Conservation (phyloP, 768 basidiomycete species). For the Lactarius vividus region DNA sequence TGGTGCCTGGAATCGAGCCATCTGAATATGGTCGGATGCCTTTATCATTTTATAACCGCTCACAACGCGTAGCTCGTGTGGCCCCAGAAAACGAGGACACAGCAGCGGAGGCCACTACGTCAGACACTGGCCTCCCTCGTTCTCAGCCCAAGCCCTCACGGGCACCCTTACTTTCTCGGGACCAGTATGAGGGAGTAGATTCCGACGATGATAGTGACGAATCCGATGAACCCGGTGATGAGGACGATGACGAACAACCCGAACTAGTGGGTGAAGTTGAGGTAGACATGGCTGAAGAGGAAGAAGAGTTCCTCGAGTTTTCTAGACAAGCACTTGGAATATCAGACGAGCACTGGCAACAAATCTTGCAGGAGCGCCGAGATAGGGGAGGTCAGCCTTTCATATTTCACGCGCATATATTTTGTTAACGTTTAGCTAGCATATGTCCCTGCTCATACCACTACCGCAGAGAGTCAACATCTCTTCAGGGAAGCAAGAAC, state of each 20-base stretch:
- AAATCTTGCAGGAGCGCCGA: constrained; percentile 78
- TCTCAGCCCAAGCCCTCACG: constrained; percentile 47
- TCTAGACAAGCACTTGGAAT: constrained; percentile 90
- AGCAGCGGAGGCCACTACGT: constrained; percentile 29
- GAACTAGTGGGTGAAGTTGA: constrained; percentile 82
- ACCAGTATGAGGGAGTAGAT: constrained; percentile 89
- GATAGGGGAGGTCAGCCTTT: constrained; percentile 71
- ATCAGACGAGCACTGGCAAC: constrained; percentile 80
- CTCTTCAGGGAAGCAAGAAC: not conserved
- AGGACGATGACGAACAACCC: constrained; percentile 79
- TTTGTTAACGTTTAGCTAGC: constrained; percentile 22
- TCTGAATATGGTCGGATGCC: constrained; percentile 91
- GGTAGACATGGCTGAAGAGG: constrained; percentile 89
- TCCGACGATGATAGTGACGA: constrained; percentile 86
- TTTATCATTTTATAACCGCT: constrained; percentile 62
- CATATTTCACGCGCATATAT: not conserved
- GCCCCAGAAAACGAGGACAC: constrained; percentile 44
- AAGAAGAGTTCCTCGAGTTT: constrained; percentile 94
- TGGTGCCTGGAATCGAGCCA: constrained; percentile 76
- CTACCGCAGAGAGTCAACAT: constrained; percentile 14
- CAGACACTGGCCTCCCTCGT: constrained; percentile 4
- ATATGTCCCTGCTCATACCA: constrained; percentile 30
- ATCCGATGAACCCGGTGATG: constrained; percentile 50
- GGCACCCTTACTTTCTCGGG: constrained; percentile 75
- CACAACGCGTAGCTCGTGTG: constrained; percentile 58